phyloP scores from a whole-genome alignment of 192 early-diverging fungal genomes.

The Diversispora epigaea region DNA sequence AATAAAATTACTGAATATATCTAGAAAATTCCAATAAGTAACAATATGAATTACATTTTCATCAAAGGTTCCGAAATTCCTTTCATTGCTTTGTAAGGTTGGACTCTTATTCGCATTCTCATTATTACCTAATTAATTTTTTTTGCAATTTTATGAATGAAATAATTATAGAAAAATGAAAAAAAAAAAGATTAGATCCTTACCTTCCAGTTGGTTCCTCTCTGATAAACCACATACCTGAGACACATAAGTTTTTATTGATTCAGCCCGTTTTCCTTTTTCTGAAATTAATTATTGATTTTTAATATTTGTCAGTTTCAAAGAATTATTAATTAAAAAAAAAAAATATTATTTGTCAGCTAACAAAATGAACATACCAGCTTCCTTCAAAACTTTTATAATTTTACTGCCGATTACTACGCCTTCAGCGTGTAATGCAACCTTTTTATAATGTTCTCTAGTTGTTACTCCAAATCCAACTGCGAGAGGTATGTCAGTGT shows the following conservation, averaged over 20 bases:
- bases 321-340: not conserved
- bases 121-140: no score
- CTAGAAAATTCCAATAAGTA: not conserved
- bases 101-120: no score
- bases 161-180: no score
- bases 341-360: no score
- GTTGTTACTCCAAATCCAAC: constrained; percentile 97
- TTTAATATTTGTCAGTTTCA: not conserved
- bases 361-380: constrained; percentile 38
- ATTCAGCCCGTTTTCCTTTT: constrained; percentile 40
- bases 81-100: not conserved
- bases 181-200: not conserved
- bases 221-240: constrained; percentile 43
- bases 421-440: constrained; percentile 88
- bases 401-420: constrained; percentile 95
- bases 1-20: constrained; percentile 5
- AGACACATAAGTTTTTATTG: constrained; percentile 47
- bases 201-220: not conserved
- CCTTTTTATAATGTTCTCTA: constrained; percentile 81
- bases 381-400: constrained; percentile 74
- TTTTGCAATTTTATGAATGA: no score
- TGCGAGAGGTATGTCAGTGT: constrained; percentile 83
- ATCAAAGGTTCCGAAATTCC: not conserved
- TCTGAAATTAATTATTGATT: not conserved
- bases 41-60: not conserved